Percentiles rank a stretch among this genome's conserved stretches.
These are phyloP conservation scores for Daldinia loculata DNA, from an alignment of 495 filamentous ascomycete species.

Conservation along the genomic window DNA sequence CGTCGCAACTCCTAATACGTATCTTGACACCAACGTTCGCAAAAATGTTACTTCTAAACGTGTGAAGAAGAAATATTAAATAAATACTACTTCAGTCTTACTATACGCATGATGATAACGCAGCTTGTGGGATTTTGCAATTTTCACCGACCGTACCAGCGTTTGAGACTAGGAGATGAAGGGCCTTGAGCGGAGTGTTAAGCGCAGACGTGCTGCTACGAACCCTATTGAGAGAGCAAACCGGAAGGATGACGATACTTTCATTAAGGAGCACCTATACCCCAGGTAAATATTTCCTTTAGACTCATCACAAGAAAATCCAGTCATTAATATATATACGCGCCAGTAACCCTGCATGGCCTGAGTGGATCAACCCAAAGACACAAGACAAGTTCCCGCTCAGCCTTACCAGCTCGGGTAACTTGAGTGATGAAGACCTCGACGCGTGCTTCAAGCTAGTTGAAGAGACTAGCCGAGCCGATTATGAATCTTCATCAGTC, in stretches of 20 bases:
- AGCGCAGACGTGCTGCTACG: conserved; percentile 47
- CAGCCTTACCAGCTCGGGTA: conserved; percentile 56
- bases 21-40: neutral
- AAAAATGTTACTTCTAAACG: neutral
- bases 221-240: conserved; percentile 56
- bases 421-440: conserved; percentile 63
- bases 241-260: conserved; percentile 54
- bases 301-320: neutral
- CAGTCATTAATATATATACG: conserved; percentile 4
- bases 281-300: conserved; percentile 45
- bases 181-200: conserved; percentile 27
- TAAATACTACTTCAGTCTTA: neutral
- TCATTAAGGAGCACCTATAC: conserved; percentile 55
- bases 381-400: conserved; percentile 53
- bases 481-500: conserved; percentile 69
- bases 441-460: conserved; percentile 75
- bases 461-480: conserved; percentile 69
- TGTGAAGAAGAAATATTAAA: neutral
- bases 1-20: neutral
- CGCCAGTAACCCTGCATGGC: conserved; percentile 49
- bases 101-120: conserved; percentile 12
- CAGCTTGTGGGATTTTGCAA: neutral
- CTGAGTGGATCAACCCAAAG: conserved; percentile 54
- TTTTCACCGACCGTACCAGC: conserved; percentile 2
- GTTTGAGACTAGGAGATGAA: conserved; percentile 26